phyloP scores from a whole-genome alignment of 2,329 filamentous ascomycete genomes.

The Simplicillium sp. region DNA sequence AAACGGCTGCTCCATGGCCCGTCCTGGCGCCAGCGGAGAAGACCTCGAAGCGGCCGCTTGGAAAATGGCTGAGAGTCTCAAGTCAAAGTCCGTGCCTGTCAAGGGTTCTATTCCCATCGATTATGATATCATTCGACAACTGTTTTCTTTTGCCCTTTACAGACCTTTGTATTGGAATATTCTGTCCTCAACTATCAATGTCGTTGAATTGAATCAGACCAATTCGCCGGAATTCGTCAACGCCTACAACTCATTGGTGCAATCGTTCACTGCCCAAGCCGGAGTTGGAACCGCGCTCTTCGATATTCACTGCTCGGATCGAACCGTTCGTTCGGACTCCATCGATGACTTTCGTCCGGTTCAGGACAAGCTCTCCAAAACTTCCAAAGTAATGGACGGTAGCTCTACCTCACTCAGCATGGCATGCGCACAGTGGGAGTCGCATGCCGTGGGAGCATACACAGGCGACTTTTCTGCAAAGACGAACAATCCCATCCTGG shows the following conservation, averaged over 20 bases:
- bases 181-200: background rate
- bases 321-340: slow-evolving; percentile 12
- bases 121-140: slow-evolving; percentile 9
- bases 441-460: slow-evolving; percentile 26
- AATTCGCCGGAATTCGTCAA: background rate
- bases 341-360: slow-evolving; percentile 18
- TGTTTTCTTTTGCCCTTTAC: slow-evolving; percentile 12
- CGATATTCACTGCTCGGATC: slow-evolving; percentile 26
- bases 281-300: slow-evolving; percentile 3
- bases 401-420: slow-evolving; percentile 8
- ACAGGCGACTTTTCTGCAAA: slow-evolving; percentile 19
- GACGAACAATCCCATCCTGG: slow-evolving; percentile 23
- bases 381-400: slow-evolving; percentile 18
- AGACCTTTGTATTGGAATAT: slow-evolving; percentile 10
- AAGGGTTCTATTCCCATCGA: slow-evolving; percentile 14
- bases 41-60: slow-evolving; percentile 21
- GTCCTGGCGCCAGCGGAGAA: no score
- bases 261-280: background rate
- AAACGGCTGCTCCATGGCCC: no score
- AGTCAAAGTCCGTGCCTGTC: slow-evolving; percentile 15
- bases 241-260: no score
- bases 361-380: slow-evolving; percentile 12
- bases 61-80: slow-evolving; percentile 16
- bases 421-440: slow-evolving; percentile 26
- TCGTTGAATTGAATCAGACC: background rate